Percentiles rank a stretch among this genome's conserved stretches.
phyloP scores from a whole-genome alignment of 441 rosid genomes.

The Populus hybrid region DNA sequence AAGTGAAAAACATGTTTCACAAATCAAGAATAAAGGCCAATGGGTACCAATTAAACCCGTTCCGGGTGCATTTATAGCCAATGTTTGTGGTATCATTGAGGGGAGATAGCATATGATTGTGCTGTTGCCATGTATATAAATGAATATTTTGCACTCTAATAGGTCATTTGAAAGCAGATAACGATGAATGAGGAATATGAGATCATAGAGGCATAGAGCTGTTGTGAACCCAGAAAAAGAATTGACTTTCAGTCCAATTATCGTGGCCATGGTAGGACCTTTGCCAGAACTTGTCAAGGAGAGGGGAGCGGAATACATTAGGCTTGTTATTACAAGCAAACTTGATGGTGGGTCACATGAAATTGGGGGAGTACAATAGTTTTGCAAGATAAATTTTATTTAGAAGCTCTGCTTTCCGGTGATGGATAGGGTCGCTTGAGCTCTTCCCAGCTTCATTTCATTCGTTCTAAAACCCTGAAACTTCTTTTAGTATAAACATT shows the following conservation, averaged over 20 bases:
- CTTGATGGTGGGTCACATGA: slow-evolving; percentile 28
- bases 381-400: not conserved
- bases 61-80: slow-evolving; percentile 38
- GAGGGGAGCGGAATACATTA: slow-evolving; percentile 22
- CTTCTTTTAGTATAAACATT: not conserved
- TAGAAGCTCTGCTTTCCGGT: not conserved
- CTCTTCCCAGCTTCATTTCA: not conserved
- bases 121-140: not conserved
- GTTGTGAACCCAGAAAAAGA: slow-evolving; percentile 53
- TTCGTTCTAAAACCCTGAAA: not conserved
- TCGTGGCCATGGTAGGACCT: slow-evolving; percentile 58
- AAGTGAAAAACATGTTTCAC: slow-evolving; percentile 40
- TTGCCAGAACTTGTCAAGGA: slow-evolving; percentile 39
- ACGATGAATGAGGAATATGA: slow-evolving; percentile 68
- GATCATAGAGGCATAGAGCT: slow-evolving; percentile 54
- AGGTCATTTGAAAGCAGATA: slow-evolving; percentile 32
- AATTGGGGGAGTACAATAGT: not conserved
- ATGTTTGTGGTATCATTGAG: slow-evolving; percentile 45
- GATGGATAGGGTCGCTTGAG: not conserved
- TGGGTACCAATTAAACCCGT: slow-evolving; percentile 40
- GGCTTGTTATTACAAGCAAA: slow-evolving; percentile 21
- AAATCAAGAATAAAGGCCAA: slow-evolving; percentile 37
- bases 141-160: not conserved
- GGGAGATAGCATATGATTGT: slow-evolving; percentile 10
- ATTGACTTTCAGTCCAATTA: slow-evolving; percentile 67